Percentiles rank a stretch among this genome's conserved stretches.
These are phyloP conservation scores for Yarrowia yakushimensis DNA, from an alignment of 805 yeast genomes.

Conservation along the genomic window DNA sequence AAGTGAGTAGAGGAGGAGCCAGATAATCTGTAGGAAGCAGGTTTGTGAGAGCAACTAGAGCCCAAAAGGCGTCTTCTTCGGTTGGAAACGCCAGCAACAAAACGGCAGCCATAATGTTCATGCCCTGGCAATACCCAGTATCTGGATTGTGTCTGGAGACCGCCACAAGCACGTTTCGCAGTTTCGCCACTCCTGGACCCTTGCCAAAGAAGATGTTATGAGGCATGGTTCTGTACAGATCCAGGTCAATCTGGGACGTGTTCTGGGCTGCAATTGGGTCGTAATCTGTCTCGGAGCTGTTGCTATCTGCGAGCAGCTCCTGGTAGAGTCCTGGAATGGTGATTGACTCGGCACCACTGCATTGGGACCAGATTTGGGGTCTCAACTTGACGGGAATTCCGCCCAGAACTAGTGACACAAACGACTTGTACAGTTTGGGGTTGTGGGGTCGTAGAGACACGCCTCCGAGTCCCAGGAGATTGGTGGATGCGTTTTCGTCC, in stretches of 20 bases:
- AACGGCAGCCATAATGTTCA: conserved; percentile 58
- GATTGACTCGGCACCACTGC: conserved; percentile 48
- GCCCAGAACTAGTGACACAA: conserved; percentile 40
- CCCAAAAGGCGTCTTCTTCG: conserved; percentile 55
- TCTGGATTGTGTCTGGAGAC: conserved; percentile 47
- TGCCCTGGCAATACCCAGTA: conserved; percentile 57
- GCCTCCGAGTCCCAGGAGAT: conserved; percentile 44
- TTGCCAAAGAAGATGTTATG: conserved; percentile 51
- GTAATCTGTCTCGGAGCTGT: not conserved
- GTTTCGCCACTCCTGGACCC: conserved; percentile 52
- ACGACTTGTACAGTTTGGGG: conserved; percentile 3
- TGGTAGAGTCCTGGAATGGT: conserved; percentile 48
- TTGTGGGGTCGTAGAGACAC: not conserved
- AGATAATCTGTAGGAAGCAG: conserved; percentile 47
- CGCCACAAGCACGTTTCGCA: conserved; percentile 49
- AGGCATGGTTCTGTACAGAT: conserved; percentile 55
- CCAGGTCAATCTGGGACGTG: conserved; percentile 51
- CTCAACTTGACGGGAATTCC: conserved; percentile 53
- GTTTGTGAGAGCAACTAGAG: conserved; percentile 47
- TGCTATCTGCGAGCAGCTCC: conserved; percentile 34
- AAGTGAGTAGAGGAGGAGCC: conserved; percentile 37
- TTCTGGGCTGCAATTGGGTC: conserved; percentile 32
- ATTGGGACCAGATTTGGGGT: conserved; percentile 50
- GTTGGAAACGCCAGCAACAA: conserved; percentile 44
- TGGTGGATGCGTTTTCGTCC: conserved; percentile 30